These are phyloP conservation scores for Backusella macrospora DNA, from an alignment of 192 early-diverging fungal genomes.

Conservation along the genomic window DNA sequence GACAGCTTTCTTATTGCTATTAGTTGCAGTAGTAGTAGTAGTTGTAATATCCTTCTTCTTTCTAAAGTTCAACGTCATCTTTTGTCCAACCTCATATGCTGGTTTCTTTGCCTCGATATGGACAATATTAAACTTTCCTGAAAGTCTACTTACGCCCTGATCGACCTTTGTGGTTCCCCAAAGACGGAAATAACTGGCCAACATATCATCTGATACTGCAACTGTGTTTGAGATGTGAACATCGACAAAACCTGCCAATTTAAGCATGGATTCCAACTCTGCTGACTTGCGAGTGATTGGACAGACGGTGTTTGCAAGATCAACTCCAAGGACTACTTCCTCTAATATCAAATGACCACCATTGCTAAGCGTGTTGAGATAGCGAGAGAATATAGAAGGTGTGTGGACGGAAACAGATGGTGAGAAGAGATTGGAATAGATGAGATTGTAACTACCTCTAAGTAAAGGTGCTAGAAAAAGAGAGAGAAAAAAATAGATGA, in stretches of 20 bases:
- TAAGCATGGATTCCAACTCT: constrained; percentile 69
- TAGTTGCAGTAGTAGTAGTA: constrained; percentile 20
- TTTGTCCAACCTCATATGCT: constrained; percentile 83
- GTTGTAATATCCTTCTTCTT: constrained; percentile 55
- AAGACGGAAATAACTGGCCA: constrained; percentile 50
- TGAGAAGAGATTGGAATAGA: constrained; percentile 58
- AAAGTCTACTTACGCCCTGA: constrained; percentile 44
- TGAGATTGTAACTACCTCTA: constrained; percentile 60
- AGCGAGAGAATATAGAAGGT: constrained; percentile 56
- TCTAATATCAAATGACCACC: constrained; percentile 65
- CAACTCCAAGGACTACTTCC: constrained; percentile 68
- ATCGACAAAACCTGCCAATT: constrained; percentile 87
- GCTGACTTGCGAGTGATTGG: constrained; percentile 60
- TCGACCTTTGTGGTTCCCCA: constrained; percentile 60
- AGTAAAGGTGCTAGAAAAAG: constrained; percentile 50
- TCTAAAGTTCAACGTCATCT: constrained; percentile 78
- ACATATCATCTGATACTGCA: constrained; percentile 48
- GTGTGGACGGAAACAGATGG: constrained; percentile 68
- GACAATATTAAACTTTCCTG: constrained; percentile 52
- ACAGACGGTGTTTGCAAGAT: constrained; percentile 41
- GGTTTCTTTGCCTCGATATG: constrained; percentile 74
- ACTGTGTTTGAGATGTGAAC: constrained; percentile 41
- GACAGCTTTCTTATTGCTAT: constrained; percentile 28
- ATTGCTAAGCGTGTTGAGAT: constrained; percentile 68
- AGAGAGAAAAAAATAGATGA: neutral